Evolutionary conservation across 225 moss, liverwort and hornwort genomes (phyloP).

Genomic region (Sphagnum contortum): DNA sequence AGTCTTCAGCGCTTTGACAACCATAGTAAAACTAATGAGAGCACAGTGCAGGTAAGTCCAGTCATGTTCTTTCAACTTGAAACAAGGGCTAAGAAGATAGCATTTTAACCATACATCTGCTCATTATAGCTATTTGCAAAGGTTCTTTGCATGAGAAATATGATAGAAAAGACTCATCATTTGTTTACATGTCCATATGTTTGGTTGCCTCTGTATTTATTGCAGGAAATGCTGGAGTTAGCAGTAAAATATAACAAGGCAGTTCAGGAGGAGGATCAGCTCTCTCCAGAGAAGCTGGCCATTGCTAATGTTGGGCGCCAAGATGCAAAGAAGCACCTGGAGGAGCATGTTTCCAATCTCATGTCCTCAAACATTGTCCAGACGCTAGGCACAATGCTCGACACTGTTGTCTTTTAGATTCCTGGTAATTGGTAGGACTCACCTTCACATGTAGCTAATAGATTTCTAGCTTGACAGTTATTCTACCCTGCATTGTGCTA

Average conservation of each 20-base stretch:
- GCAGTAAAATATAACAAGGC: slow-evolving; percentile 93
- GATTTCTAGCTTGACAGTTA: slow-evolving; percentile 12
- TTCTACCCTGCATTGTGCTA: no score
- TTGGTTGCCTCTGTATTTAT: not conserved
- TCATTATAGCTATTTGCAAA: no score
- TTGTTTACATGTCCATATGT: no score
- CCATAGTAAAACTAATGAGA: slow-evolving; percentile 82
- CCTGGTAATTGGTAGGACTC: slow-evolving; percentile 65
- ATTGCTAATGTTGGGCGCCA: slow-evolving; percentile 95
- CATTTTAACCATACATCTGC: no score
- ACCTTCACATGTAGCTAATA: slow-evolving; percentile 44
- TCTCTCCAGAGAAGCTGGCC: slow-evolving; percentile 76
- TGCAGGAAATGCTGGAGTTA: slow-evolving; percentile 87
- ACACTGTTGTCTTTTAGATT: slow-evolving; percentile 91
- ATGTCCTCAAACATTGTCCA: slow-evolving; percentile 98
- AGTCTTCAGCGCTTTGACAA: slow-evolving; percentile 81
- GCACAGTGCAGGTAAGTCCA: slow-evolving; percentile 70
- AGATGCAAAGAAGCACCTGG: slow-evolving; percentile 94
- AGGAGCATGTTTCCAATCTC: slow-evolving; percentile 84
- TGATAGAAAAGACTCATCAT: no score
- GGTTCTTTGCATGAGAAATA: no score
- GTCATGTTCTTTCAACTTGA: no score
- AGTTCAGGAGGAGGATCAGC: slow-evolving; percentile 92
- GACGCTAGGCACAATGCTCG: slow-evolving; percentile 95
- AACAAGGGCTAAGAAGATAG: no score